Percentiles rank a stretch among this genome's conserved stretches.
Evolutionary conservation across 1,284 basidiomycete species (phyloP).

Genomic region (Trichosporon sp.): DNA sequence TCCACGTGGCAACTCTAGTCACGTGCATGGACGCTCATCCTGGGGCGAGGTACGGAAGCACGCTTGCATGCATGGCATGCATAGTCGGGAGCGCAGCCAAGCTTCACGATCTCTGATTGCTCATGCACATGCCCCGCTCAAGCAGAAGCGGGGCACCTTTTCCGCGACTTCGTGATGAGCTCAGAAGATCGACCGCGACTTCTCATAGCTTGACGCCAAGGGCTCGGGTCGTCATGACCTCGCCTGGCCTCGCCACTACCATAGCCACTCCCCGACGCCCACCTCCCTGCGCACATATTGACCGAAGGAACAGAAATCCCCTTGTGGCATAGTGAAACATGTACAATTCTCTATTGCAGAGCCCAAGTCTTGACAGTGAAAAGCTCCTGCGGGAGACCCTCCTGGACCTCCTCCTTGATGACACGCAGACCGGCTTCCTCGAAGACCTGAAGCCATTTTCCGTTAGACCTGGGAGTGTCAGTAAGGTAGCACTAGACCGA

Average conservation of each 20-base stretch:
- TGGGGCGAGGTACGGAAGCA: too few species aligned
- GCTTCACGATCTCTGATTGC: too few species aligned
- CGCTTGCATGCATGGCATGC: neutral
- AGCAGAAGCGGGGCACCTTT: too few species aligned
- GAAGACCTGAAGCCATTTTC: conserved; percentile 72
- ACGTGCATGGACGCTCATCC: neutral
- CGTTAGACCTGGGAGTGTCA: conserved; percentile 60
- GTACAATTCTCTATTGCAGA: neutral
- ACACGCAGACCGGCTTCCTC: conserved; percentile 61
- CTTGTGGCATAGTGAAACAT: neutral
- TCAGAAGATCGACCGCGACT: too few species aligned
- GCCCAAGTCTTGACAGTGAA: conserved; percentile 74
- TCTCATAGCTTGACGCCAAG: too few species aligned
- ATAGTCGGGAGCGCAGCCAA: too few species aligned
- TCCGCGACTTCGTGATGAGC: too few species aligned
- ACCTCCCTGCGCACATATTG: too few species aligned
- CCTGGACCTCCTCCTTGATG: conserved; percentile 59
- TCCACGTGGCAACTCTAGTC: neutral
- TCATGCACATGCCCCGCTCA: too few species aligned
- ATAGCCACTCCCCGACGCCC: too few species aligned
- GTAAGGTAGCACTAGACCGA: neutral
- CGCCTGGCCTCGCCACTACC: too few species aligned
- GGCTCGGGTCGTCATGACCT: too few species aligned
- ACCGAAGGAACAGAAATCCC: neutral
- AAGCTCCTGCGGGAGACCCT: conserved; percentile 71